Evolutionary conservation across 345 rosid species (phyloP).

Genomic region (Aegle marmelos): DNA sequence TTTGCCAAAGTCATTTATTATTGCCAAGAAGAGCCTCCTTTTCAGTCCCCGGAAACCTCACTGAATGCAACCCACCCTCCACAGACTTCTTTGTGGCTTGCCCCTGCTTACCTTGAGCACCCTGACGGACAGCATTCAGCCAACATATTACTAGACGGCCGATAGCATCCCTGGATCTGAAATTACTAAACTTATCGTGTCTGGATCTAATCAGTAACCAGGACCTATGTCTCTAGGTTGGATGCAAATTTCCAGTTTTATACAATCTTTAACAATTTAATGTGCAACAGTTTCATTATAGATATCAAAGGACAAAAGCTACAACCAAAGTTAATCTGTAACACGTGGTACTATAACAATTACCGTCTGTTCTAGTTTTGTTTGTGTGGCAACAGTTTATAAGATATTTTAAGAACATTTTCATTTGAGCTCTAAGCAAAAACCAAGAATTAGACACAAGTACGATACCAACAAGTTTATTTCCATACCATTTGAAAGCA

Average conservation of each 20-base stretch:
- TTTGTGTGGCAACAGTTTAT: background rate
- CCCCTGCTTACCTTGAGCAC: slow-evolving; percentile 34
- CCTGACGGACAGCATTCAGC: slow-evolving; percentile 19
- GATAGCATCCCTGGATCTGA: background rate
- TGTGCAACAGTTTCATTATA: no score
- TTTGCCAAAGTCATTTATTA: background rate
- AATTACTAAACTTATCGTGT: background rate
- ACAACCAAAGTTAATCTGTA: no score
- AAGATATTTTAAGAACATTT: background rate
- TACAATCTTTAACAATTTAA: background rate
- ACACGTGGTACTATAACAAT: no score
- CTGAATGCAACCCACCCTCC: slow-evolving; percentile 1
- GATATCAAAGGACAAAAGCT: no score
- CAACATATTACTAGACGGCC: background rate
- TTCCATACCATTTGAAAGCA: background rate
- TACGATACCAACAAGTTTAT: background rate
- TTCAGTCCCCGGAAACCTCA: slow-evolving; percentile 3
- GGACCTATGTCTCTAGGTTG: background rate
- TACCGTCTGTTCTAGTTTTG: background rate
- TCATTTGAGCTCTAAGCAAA: background rate
- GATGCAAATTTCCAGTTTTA: background rate
- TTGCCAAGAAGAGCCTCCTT: slow-evolving; percentile 9
- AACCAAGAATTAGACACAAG: background rate
- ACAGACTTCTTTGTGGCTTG: slow-evolving; percentile 13
- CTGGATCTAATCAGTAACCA: background rate